These are phyloP conservation scores for Eremothecium coryli DNA, from an alignment of 1,139 yeast genomes.

Conservation along the genomic window DNA sequence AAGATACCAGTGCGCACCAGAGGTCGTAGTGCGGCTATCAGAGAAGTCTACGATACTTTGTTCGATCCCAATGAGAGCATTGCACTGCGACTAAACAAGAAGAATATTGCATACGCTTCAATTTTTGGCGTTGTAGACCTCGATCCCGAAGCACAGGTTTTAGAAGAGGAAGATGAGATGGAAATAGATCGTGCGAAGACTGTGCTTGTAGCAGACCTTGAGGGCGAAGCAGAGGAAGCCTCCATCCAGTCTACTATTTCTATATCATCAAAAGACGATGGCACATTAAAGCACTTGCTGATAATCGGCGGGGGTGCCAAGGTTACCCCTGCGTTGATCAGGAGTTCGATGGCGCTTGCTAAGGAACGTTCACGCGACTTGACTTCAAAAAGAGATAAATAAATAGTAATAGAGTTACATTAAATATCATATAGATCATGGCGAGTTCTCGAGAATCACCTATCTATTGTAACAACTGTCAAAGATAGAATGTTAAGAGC, in stretches of 20 bases:
- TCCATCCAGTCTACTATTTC: constrained; percentile 30
- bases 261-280: constrained; percentile 27
- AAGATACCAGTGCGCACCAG: constrained; percentile 45
- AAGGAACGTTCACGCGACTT: constrained; percentile 34
- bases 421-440: no score
- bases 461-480: no score
- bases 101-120: constrained; percentile 41
- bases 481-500: no score
- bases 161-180: constrained; percentile 28
- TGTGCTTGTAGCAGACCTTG: constrained; percentile 56
- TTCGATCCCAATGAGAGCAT: constrained; percentile 35
- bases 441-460: no score
- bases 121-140: constrained; percentile 55
- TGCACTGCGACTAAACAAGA: constrained; percentile 33
- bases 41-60: constrained; percentile 36
- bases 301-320: constrained; percentile 38
- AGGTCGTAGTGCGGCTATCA: constrained; percentile 41
- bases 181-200: constrained; percentile 23
- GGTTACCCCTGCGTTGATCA: constrained; percentile 40
- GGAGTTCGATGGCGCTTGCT: constrained; percentile 40
- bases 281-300: constrained; percentile 32
- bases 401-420: no score
- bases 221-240: constrained; percentile 71
- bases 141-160: constrained; percentile 32
- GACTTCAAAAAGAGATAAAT: constrained; percentile 10